Conservation (phyloP, 73 alveolate species). For the Stentor coeruleus region DNA sequence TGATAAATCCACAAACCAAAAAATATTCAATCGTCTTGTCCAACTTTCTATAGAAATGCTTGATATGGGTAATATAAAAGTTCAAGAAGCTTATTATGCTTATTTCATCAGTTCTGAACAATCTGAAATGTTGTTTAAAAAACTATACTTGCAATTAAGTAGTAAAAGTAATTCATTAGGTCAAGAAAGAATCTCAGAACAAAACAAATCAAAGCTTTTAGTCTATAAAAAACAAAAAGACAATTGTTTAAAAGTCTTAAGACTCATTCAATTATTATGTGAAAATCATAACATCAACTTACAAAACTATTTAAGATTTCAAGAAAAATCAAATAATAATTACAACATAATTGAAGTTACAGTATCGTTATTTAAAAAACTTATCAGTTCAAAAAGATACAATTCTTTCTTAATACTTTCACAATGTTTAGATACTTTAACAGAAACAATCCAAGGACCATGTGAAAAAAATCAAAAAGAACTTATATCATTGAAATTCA, state of each 20-base stretch:
- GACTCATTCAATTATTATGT: conserved; percentile 39
- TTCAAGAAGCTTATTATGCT: conserved; percentile 37
- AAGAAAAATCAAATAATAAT: conserved; percentile 47
- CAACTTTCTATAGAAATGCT: conserved; percentile 32
- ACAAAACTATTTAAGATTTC: conserved; percentile 43
- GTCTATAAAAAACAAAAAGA: conserved; percentile 32
- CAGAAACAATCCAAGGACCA: conserved; percentile 57
- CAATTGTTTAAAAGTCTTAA: conserved; percentile 26
- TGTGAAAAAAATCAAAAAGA: conserved; percentile 50
- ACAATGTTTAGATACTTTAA: conserved; percentile 45
- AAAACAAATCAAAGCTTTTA: conserved; percentile 6
- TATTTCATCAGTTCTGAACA: conserved; percentile 36
- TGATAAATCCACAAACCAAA: conserved; percentile 37
- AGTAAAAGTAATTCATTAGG: conserved; percentile 30
- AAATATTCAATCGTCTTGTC: conserved; percentile 36
- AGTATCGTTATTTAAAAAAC: conserved; percentile 25
- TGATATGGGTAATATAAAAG: conserved; percentile 47
- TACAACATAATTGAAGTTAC: conserved; percentile 42
- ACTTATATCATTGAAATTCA: conserved; percentile 41
- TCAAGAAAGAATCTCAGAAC: background rate
- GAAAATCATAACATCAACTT: conserved; percentile 47
- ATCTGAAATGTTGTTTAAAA: conserved; percentile 42
- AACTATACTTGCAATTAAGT: conserved; percentile 20
- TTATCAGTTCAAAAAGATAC: background rate
- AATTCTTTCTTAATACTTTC: conserved; percentile 33